Evolutionary conservation across 2,329 filamentous ascomycete genomes (phyloP).

Genomic region (Pyricularia sp.): DNA sequence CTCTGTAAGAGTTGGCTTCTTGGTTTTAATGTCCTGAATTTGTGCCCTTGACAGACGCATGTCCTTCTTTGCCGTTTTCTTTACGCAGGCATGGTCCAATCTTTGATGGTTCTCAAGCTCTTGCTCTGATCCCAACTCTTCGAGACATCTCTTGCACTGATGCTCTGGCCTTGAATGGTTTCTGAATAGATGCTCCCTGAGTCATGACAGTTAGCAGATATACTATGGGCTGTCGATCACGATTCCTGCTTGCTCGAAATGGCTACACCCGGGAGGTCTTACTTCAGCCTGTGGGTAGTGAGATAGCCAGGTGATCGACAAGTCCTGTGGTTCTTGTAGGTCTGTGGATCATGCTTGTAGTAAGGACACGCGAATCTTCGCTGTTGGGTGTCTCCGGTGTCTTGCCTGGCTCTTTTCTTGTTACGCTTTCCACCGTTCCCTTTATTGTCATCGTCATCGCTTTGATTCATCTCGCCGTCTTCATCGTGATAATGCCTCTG

Average conservation of each 20-base stretch:
- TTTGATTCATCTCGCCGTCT: background rate
- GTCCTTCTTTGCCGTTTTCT: slow-evolving; percentile 31
- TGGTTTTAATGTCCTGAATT: slow-evolving; percentile 13
- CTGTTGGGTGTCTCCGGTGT: background rate
- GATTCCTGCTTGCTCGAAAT: background rate
- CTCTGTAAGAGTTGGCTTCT: slow-evolving; percentile 9
- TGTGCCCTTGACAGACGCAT: slow-evolving; percentile 32
- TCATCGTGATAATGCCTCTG: background rate
- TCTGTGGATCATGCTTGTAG: slow-evolving; percentile 14
- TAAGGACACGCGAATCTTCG: slow-evolving; percentile 15
- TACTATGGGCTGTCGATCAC: background rate
- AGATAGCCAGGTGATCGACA: slow-evolving; percentile 17
- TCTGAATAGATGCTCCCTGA: slow-evolving; percentile 19
- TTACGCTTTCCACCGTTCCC: slow-evolving; percentile 10
- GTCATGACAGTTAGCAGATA: background rate
- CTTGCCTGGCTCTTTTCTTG: slow-evolving; percentile 1
- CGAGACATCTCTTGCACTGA: slow-evolving; percentile 17
- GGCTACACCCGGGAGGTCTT: background rate
- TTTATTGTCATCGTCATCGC: background rate
- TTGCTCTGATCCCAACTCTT: slow-evolving; percentile 14
- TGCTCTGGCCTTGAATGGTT: slow-evolving; percentile 15
- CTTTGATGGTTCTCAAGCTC: slow-evolving; percentile 16
- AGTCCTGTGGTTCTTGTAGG: slow-evolving; percentile 13
- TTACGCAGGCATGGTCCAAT: slow-evolving; percentile 21
- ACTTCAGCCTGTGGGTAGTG: slow-evolving; percentile 17